These are phyloP conservation scores for Globisporangium cystogenes DNA, from an alignment of 352 stramenopile genomes.

Conservation along the genomic window DNA sequence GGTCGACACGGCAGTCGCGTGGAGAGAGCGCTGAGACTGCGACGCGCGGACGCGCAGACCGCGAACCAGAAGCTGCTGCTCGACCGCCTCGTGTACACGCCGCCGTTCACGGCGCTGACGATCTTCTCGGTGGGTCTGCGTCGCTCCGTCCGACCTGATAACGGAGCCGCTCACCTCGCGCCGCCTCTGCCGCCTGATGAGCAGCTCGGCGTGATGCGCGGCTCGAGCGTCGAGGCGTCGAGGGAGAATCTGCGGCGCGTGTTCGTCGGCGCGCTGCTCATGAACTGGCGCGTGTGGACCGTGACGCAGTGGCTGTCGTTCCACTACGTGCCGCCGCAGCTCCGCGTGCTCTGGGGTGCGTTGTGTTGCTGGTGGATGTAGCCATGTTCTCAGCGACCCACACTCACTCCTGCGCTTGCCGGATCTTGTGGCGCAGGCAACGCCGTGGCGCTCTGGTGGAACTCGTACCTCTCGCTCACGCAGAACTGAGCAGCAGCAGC, in stretches of 20 bases:
- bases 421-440: conserved; percentile 35
- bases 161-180: neutral
- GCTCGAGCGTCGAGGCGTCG: conserved; percentile 38
- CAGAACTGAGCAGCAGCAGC: too few species aligned
- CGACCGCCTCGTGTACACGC: conserved; percentile 61
- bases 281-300: conserved; percentile 74
- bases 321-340: conserved; percentile 62
- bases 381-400: neutral
- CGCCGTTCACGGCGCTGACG: conserved; percentile 59
- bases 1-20: neutral
- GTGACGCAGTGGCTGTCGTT: conserved; percentile 70
- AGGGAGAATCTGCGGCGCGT: conserved; percentile 35
- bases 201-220: conserved; percentile 56
- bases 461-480: conserved; percentile 68
- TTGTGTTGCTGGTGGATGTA: conserved; percentile 2
- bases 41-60: conserved; percentile 22
- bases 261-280: conserved; percentile 45
- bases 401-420: neutral
- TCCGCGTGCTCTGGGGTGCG: conserved; percentile 72
- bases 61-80: conserved; percentile 73
- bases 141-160: neutral
- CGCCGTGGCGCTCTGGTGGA: conserved; percentile 70
- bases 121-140: conserved; percentile 46
- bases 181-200: too few species aligned
- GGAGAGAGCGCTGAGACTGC: neutral